Conservation (phyloP, 306 rosid genomes). For the Citrullus amarus region DNA sequence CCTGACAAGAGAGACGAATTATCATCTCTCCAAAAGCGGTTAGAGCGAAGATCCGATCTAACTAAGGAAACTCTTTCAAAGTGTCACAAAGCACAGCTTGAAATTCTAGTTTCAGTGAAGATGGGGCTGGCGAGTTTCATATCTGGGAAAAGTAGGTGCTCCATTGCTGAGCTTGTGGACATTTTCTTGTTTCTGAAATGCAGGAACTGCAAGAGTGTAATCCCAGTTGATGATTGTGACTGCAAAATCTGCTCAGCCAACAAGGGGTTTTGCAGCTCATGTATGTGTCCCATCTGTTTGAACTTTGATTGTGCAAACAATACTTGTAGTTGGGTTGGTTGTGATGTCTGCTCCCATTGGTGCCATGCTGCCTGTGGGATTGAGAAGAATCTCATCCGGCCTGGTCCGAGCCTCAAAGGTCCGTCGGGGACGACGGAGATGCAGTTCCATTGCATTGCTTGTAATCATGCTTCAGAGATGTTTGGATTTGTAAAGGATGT, state of each 20-base stretch:
- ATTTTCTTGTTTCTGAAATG: constrained; percentile 68
- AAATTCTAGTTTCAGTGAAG: constrained; percentile 62
- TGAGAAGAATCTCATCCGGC: constrained; percentile 69
- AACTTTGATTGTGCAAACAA: constrained; percentile 88
- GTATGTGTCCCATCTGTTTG: constrained; percentile 96
- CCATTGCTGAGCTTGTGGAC: constrained; percentile 53
- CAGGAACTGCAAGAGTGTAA: constrained; percentile 58
- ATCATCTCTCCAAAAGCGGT: constrained; percentile 45
- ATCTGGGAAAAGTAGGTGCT: constrained; percentile 32
- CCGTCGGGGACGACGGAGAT: constrained; percentile 72
- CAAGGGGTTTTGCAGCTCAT: constrained; percentile 81
- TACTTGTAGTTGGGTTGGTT: constrained; percentile 97
- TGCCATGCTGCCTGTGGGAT: constrained; percentile 95
- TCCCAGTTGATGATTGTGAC: constrained; percentile 96
- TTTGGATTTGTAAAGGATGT: constrained; percentile 98
- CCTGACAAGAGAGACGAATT: constrained; percentile 75
- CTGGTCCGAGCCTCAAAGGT: constrained; percentile 92
- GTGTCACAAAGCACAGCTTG: constrained; percentile 60
- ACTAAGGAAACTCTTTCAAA: constrained; percentile 63
- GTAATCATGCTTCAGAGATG: constrained; percentile 89
- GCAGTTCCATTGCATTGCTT: constrained; percentile 94
- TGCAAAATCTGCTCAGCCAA: constrained; percentile 80
- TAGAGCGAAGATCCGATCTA: constrained; percentile 73
- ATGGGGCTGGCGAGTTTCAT: constrained; percentile 67
- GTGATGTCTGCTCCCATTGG: constrained; percentile 97